Conservation (phyloP, 164 flowering plant genomes). For the Nymphaea thermarum region DNA sequence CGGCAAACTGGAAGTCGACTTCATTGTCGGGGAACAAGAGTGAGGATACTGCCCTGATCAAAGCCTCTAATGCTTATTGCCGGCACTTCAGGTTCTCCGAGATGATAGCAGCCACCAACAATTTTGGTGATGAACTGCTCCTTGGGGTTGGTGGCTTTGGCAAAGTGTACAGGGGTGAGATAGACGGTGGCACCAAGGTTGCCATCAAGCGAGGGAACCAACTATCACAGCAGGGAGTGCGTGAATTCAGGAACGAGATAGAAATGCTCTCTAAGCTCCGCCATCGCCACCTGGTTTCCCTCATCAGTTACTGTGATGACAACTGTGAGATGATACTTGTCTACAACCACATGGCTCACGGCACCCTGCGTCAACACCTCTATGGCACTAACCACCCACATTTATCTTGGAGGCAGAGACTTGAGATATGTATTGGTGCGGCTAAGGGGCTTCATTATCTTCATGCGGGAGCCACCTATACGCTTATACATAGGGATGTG, state of each 20-base stretch:
- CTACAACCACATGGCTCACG: constrained; percentile 27
- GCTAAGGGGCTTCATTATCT: constrained; percentile 36
- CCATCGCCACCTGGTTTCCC: neutral
- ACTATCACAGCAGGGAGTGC: neutral
- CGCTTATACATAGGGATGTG: constrained; percentile 37
- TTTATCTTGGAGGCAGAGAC: constrained; percentile 27
- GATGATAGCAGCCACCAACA: neutral
- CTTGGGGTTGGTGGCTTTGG: neutral
- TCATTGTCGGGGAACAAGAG: neutral
- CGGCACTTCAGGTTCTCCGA: constrained; percentile 13
- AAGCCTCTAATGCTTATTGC: neutral
- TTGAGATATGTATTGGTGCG: constrained; percentile 29
- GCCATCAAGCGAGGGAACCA: neutral
- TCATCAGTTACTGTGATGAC: constrained; percentile 10
- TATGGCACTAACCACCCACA: constrained; percentile 7
- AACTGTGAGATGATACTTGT: constrained; percentile 19
- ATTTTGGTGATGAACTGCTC: neutral
- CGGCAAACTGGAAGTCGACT: neutral
- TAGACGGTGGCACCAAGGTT: neutral
- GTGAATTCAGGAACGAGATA: neutral
- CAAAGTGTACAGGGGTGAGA: neutral
- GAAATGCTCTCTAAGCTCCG: neutral
- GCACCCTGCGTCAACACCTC: constrained; percentile 31
- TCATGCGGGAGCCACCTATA: constrained; percentile 18
- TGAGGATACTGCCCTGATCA: neutral